Evolutionary conservation across 495 filamentous ascomycete genomes (phyloP).

Genomic region (Cudoniella acicularis): DNA sequence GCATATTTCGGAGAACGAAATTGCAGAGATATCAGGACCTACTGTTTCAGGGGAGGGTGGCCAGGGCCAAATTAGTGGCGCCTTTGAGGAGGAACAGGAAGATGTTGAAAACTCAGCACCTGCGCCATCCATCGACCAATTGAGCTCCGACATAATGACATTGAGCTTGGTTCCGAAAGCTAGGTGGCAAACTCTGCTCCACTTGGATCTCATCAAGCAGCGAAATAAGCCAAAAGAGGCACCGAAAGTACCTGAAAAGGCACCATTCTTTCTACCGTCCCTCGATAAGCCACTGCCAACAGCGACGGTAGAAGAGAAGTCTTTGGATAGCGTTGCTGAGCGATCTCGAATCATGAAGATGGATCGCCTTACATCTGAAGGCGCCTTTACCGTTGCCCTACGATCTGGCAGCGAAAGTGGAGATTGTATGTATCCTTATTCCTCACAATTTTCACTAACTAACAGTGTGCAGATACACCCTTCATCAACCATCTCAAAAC

Average conservation of each 20-base stretch:
- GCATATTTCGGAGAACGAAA: conserved; percentile 70
- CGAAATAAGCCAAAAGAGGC: conserved; percentile 93
- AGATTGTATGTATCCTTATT: conserved; percentile 43
- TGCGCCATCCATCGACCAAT: conserved; percentile 62
- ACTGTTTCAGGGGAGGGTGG: conserved; percentile 83
- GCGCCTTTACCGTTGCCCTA: conserved; percentile 60
- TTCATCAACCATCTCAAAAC: conserved; percentile 75
- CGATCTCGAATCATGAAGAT: conserved; percentile 52
- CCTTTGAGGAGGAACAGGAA: conserved; percentile 56
- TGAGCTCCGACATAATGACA: conserved; percentile 76
- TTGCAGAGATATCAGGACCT: conserved; percentile 58
- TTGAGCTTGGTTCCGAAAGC: conserved; percentile 84
- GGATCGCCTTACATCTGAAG: conserved; percentile 29
- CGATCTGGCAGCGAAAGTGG: conserved; percentile 39
- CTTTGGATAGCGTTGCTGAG: conserved; percentile 36
- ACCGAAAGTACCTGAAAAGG: conserved; percentile 87
- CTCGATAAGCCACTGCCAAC: conserved; percentile 39
- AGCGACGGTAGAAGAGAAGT: conserved; percentile 12
- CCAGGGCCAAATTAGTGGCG: conserved; percentile 63
- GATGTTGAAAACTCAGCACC: conserved; percentile 40
- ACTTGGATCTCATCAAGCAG: conserved; percentile 83
- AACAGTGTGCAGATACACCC: conserved; percentile 39
- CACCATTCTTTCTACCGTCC: conserved; percentile 92
- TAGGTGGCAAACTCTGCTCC: conserved; percentile 88
- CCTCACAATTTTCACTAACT: conserved; percentile 17